These are phyloP conservation scores for Geranium brycei DNA, from an alignment of 345 rosid species.

Conservation along the genomic window DNA sequence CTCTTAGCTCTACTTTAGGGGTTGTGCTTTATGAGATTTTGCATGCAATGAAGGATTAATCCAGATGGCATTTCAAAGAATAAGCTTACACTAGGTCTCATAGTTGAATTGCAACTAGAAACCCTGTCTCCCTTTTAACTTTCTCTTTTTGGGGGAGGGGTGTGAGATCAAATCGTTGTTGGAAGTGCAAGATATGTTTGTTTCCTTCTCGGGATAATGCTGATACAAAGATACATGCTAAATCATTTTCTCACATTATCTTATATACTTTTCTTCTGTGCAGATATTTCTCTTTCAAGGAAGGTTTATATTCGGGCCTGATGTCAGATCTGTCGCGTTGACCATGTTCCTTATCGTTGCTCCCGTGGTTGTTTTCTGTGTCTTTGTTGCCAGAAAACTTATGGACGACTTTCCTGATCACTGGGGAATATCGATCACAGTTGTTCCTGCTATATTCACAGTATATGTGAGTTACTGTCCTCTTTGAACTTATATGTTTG, in stretches of 20 bases:
- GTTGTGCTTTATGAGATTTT: not conserved
- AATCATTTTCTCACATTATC: not conserved
- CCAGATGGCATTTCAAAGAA: not conserved
- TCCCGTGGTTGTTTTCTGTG: slow-evolving; percentile 64
- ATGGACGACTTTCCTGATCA: slow-evolving; percentile 55
- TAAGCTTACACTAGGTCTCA: too few relatives aligned
- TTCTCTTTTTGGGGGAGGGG: too few relatives aligned
- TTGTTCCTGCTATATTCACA: slow-evolving; percentile 34
- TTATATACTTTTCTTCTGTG: slow-evolving; percentile 7
- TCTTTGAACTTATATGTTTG: slow-evolving; percentile 8
- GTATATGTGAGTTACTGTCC: slow-evolving; percentile 39
- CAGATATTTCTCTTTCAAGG: slow-evolving; percentile 68
- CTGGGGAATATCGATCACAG: slow-evolving; percentile 54
- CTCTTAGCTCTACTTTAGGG: not conserved
- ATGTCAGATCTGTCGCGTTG: slow-evolving; percentile 53
- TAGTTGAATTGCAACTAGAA: too few relatives aligned
- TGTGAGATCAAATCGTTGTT: too few relatives aligned
- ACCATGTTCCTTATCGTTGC: slow-evolving; percentile 55
- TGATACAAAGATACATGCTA: not conserved
- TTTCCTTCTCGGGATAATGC: too few relatives aligned
- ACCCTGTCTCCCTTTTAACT: too few relatives aligned
- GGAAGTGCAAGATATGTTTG: too few relatives aligned
- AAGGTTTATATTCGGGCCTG: slow-evolving; percentile 93
- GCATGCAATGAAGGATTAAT: not conserved
- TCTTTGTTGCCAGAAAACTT: slow-evolving; percentile 61